A percentile compares a stretch with the other conserved stretches of the same genome.
Conservation (phyloP, 805 yeast species). For the Huiozyma naganishii region DNA sequence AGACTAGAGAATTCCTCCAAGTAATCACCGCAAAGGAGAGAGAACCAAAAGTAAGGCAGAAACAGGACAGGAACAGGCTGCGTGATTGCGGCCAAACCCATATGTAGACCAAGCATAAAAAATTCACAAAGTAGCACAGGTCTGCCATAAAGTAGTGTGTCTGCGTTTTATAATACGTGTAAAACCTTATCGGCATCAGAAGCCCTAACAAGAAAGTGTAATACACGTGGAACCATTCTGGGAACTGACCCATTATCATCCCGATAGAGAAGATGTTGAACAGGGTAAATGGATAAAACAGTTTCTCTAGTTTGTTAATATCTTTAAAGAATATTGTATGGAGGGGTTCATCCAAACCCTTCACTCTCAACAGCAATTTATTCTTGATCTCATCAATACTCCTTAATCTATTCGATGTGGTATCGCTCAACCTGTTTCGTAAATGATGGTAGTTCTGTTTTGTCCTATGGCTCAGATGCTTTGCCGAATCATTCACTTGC, state of each 20-base stretch:
- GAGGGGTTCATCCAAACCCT: conserved; percentile 19
- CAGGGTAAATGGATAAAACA: conserved; percentile 68
- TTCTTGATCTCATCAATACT: conserved; percentile 15
- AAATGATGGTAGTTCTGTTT: conserved; percentile 2
- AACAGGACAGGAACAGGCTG: conserved; percentile 68
- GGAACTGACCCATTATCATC: conserved; percentile 63
- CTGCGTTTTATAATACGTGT: conserved; percentile 68
- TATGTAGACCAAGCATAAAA: conserved; percentile 53
- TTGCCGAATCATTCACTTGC: background rate
- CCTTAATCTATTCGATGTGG: background rate
- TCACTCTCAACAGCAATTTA: conserved; percentile 14
- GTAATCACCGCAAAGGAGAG: conserved; percentile 88
- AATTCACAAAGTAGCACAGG: conserved; percentile 82
- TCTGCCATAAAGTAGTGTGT: conserved; percentile 87
- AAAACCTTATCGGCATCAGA: conserved; percentile 75
- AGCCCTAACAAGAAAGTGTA: conserved; percentile 53
- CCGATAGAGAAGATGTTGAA: conserved; percentile 63
- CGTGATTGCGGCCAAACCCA: conserved; percentile 77
- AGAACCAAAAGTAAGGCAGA: conserved; percentile 82
- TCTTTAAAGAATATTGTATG: conserved; percentile 26
- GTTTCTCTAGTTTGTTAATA: conserved; percentile 55
- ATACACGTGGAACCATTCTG: conserved; percentile 63
- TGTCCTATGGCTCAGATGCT: background rate
- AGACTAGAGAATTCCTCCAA: conserved; percentile 88
- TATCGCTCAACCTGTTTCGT: conserved; percentile 11